phyloP scores from a whole-genome alignment of 2,329 filamentous ascomycete genomes.

The Ustilaginoidea virens region DNA sequence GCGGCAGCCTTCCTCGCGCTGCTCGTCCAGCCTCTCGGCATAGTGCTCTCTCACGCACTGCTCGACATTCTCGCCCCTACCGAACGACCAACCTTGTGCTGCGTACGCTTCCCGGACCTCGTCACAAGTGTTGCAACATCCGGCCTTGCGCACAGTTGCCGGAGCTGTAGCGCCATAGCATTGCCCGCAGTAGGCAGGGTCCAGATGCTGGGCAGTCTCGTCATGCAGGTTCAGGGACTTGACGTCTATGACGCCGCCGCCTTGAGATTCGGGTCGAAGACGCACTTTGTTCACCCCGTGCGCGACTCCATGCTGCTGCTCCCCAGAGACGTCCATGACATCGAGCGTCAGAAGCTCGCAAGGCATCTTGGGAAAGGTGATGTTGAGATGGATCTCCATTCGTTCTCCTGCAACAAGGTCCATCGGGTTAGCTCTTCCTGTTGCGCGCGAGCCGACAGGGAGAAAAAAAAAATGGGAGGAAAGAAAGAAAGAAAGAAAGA shows the following conservation, averaged over 20 bases:
- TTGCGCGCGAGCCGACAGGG: no score
- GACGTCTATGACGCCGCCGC: constrained; percentile 59
- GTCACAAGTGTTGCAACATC: constrained; percentile 94
- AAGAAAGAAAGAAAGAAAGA: no score
- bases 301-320: constrained; percentile 87
- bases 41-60: constrained; percentile 95
- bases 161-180: constrained; percentile 81
- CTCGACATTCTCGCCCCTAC: constrained; percentile 79
- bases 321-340: constrained; percentile 97
- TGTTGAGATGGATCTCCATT: constrained; percentile 98
- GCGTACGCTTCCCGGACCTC: constrained; percentile 95
- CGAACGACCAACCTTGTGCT: constrained; percentile 82
- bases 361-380: constrained; percentile 84
- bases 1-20: constrained; percentile 84
- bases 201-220: constrained; percentile 60
- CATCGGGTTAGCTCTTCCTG: constrained; percentile 8
- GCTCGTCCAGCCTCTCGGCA: constrained; percentile 69
- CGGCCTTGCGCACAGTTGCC: constrained; percentile 54
- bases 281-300: constrained; percentile 89
- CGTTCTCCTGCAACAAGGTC: constrained; percentile 54
- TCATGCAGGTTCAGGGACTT: constrained; percentile 51
- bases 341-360: constrained; percentile 94
- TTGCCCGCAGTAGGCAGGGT: constrained; percentile 80
- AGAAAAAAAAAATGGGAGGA: no score
- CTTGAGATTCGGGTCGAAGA: constrained; percentile 54